These are phyloP conservation scores for Gautieria morchelliformis DNA, from an alignment of 768 basidiomycete species.

Conservation along the genomic window DNA sequence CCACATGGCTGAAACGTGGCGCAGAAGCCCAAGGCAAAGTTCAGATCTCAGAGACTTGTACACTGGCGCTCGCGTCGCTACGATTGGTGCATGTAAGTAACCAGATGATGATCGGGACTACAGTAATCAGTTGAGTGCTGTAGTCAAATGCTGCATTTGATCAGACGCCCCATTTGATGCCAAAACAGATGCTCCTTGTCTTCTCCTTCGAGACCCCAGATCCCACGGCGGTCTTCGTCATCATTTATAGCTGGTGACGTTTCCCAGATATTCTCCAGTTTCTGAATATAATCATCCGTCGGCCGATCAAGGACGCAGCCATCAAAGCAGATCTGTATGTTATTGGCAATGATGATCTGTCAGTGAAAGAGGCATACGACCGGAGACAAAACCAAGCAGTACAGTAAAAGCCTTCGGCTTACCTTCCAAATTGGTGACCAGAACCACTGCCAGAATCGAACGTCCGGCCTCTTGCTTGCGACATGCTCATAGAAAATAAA, in stretches of 20 bases:
- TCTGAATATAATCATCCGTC: constrained; percentile 4
- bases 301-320: constrained; percentile 5
- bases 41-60: too few relatives aligned
- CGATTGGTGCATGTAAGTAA: too few relatives aligned
- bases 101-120: too few relatives aligned
- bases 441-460: constrained; percentile 63
- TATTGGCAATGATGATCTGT: neutral
- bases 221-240: constrained; percentile 20
- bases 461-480: constrained; percentile 37
- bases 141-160: constrained; percentile 34
- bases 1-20: too few relatives aligned
- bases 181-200: constrained; percentile 49
- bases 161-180: constrained; percentile 48
- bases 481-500: constrained; percentile 69
- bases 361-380: neutral
- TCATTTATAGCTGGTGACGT: constrained; percentile 18
- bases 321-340: neutral
- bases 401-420: too few relatives aligned
- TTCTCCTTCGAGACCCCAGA: constrained; percentile 44
- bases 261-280: neutral
- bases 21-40: too few relatives aligned
- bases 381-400: neutral
- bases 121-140: too few relatives aligned
- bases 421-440: constrained; percentile 64
- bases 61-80: too few relatives aligned